A percentile compares a stretch with the other conserved stretches of the same genome.
Evolutionary conservation across 352 stramenopile species (phyloP).

Genomic region (Globisporangium abappressorium): DNA sequence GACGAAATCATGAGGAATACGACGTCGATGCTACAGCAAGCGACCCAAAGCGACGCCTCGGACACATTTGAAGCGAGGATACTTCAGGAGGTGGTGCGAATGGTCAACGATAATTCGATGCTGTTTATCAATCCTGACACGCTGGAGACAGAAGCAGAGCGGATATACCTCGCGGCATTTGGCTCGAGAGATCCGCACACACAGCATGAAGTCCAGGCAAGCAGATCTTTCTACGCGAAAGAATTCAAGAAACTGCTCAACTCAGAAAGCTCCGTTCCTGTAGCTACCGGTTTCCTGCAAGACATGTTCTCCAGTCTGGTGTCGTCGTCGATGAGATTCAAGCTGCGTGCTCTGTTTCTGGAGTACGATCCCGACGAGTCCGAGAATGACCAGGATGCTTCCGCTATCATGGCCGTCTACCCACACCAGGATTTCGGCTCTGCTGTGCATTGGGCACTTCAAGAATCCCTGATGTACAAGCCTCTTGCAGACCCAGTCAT

Average conservation of each 20-base stretch:
- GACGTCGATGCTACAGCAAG: constrained; percentile 18
- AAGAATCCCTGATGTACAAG: constrained; percentile 47
- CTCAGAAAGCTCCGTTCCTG: neutral
- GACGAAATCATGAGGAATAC: constrained; percentile 37
- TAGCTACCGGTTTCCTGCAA: constrained; percentile 38
- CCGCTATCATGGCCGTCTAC: constrained; percentile 39
- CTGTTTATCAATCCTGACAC: constrained; percentile 15
- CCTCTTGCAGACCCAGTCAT: constrained; percentile 30
- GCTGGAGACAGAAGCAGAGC: constrained; percentile 7
- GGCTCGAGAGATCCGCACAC: constrained; percentile 27
- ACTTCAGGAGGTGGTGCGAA: constrained; percentile 20
- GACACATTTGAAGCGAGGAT: constrained; percentile 6
- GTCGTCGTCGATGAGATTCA: constrained; percentile 56
- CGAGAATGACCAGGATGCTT: constrained; percentile 7
- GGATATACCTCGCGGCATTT: constrained; percentile 30
- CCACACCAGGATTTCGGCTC: constrained; percentile 76
- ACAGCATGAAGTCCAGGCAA: constrained; percentile 42
- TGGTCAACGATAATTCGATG: constrained; percentile 14
- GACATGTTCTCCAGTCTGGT: constrained; percentile 46
- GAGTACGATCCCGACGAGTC: constrained; percentile 39
- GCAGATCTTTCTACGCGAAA: constrained; percentile 36
- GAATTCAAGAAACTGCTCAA: constrained; percentile 44
- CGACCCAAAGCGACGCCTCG: neutral
- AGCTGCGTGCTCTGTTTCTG: constrained; percentile 64
- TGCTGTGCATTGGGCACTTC: constrained; percentile 63